phyloP scores from a whole-genome alignment of 768 basidiomycete genomes.

The Hypsizygus marmoreus region DNA sequence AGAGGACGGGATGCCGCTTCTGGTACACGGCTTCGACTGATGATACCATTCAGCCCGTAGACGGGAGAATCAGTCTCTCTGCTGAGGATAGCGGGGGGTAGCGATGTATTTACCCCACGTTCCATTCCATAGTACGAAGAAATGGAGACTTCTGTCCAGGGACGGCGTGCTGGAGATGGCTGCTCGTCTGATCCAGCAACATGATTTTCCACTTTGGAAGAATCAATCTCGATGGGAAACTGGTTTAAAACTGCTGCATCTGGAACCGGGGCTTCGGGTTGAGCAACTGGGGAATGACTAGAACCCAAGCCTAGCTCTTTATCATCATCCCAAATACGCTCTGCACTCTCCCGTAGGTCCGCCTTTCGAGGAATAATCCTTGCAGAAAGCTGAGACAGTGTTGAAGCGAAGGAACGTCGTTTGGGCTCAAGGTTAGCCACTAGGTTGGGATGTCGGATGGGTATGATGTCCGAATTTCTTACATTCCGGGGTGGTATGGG shows the following conservation, averaged over 20 bases:
- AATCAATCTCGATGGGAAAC: background rate
- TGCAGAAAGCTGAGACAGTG: constrained; percentile 14
- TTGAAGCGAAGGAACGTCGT: background rate
- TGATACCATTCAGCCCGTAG: constrained; percentile 45
- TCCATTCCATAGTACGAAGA: constrained; percentile 35
- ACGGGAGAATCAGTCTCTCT: constrained; percentile 38
- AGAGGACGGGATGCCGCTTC: constrained; percentile 22
- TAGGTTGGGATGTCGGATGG: background rate
- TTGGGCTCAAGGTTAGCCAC: background rate
- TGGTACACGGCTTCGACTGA: constrained; percentile 13
- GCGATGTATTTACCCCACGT: background rate
- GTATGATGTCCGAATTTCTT: no score
- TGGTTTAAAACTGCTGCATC: background rate
- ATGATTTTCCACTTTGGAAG: background rate
- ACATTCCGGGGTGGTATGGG: background rate
- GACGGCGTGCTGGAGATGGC: background rate
- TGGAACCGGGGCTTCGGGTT: background rate
- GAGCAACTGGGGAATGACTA: background rate
- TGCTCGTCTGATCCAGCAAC: background rate
- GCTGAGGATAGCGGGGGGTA: background rate
- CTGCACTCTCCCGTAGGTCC: background rate
- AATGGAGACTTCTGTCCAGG: constrained; percentile 25
- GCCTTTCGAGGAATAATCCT: constrained; percentile 16
- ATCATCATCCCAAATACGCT: background rate
- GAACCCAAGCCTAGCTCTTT: constrained; percentile 1